Conservation (phyloP, 2,329 filamentous ascomycete genomes). For the Pseudogymnoascus destructans region DNA sequence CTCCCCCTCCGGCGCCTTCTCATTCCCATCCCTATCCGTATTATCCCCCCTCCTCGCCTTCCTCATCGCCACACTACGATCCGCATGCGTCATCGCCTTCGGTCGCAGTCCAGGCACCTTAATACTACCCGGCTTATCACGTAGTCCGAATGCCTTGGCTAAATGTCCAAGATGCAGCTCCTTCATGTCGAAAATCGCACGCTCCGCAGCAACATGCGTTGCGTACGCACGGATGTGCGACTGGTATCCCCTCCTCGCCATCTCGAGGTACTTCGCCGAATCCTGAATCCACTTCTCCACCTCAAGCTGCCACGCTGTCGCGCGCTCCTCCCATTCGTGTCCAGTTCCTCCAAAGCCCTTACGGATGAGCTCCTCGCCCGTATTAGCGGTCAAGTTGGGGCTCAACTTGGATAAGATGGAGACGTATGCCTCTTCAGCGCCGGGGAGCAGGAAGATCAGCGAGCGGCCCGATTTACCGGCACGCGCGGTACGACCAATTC, state of each 20-base stretch:
- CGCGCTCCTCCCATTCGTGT: constrained; percentile 48
- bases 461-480: constrained; percentile 80
- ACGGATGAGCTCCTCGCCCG: constrained; percentile 52
- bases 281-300: constrained; percentile 53
- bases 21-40: constrained; percentile 15
- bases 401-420: constrained; percentile 40
- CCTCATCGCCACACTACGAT: constrained; percentile 28
- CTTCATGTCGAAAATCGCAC: constrained; percentile 81
- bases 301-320: constrained; percentile 55
- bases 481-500: constrained; percentile 87
- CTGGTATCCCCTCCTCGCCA: constrained; percentile 75
- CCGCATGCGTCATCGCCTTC: constrained; percentile 31
- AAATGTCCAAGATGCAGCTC: constrained; percentile 83
- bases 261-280: constrained; percentile 57
- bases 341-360: constrained; percentile 45
- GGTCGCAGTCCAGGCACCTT: constrained; percentile 35
- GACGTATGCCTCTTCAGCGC: constrained; percentile 84
- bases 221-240: constrained; percentile 91
- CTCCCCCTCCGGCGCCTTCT: constrained; percentile 26
- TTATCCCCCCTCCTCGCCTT: constrained; percentile 24
- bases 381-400: constrained; percentile 36
- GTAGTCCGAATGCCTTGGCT: constrained; percentile 82
- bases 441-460: constrained; percentile 78
- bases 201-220: constrained; percentile 77
- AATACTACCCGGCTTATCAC: constrained; percentile 80